phyloP scores from a whole-genome alignment of 257 asterid species.

The Ligustrum vulgare region DNA sequence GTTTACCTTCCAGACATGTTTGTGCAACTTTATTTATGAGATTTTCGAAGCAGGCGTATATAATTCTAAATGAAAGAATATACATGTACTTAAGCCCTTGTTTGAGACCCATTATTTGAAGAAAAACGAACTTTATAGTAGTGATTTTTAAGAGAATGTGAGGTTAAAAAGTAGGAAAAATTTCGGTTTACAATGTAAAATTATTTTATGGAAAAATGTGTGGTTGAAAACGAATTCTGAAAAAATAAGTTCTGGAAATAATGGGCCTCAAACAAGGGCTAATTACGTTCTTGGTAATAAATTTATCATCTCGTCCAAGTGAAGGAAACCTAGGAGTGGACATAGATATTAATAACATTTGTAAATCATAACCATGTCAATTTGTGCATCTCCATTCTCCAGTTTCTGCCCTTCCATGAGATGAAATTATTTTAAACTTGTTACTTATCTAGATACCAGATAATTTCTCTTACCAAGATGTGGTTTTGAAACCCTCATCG shows the following conservation, averaged over 20 bases:
- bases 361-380: background rate
- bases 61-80: background rate
- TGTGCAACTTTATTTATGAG: too few species aligned
- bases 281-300: background rate
- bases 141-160: too few species aligned
- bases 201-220: too few species aligned
- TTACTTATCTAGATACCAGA: background rate
- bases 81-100: background rate
- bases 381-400: background rate
- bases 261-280: too few species aligned
- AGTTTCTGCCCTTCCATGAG: background rate
- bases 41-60: background rate
- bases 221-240: too few species aligned
- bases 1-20: background rate
- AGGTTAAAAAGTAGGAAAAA: too few species aligned
- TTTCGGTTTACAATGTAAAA: too few species aligned
- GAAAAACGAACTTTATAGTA: too few species aligned
- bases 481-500: background rate
- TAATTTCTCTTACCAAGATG: background rate
- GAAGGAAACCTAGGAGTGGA: background rate
- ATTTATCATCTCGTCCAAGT: background rate
- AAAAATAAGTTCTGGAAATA: too few species aligned
- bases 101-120: too few species aligned
- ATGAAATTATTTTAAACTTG: background rate
- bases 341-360: background rate